Conservation (phyloP, 2,329 filamentous ascomycete species). For the Trichophyton mentagrophytes region DNA sequence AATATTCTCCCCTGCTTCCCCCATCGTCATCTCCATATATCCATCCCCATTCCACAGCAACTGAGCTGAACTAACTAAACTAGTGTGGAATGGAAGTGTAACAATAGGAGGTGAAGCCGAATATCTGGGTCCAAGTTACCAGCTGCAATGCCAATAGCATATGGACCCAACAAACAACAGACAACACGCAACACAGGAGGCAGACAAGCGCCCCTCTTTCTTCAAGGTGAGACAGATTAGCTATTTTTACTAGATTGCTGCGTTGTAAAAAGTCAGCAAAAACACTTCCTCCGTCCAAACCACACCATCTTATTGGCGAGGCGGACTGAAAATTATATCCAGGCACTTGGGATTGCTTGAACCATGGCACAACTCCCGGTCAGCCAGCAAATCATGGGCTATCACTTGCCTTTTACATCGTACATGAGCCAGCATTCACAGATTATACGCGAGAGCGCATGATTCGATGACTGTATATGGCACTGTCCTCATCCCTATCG, state of each 20-base stretch:
- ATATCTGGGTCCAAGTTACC: conserved; percentile 2
- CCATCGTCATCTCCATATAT: too few species aligned
- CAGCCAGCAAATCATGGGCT: background rate
- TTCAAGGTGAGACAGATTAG: background rate
- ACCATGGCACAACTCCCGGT: background rate
- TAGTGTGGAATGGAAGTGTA: conserved; percentile 2
- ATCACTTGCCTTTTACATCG: conserved; percentile 1
- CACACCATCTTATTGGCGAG: background rate
- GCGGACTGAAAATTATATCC: background rate
- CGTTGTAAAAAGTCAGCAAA: background rate
- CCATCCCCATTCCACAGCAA: background rate
- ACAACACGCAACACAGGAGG: background rate
- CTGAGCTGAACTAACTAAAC: background rate
- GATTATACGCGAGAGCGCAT: background rate
- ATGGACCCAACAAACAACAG: conserved; percentile 1
- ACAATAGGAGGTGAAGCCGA: conserved; percentile 3
- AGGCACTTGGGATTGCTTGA: conserved; percentile 1
- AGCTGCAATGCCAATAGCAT: background rate
- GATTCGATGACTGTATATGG: background rate
- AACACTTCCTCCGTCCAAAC: background rate
- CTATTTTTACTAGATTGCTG: background rate
- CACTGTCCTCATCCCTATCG: background rate
- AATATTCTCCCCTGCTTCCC: background rate
- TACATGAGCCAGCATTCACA: background rate
- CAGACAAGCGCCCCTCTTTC: background rate